A percentile compares a stretch with the other conserved stretches of the same genome.
Evolutionary conservation across 768 basidiomycete genomes (phyloP).

Genomic region (Trametes cinnabarina): DNA sequence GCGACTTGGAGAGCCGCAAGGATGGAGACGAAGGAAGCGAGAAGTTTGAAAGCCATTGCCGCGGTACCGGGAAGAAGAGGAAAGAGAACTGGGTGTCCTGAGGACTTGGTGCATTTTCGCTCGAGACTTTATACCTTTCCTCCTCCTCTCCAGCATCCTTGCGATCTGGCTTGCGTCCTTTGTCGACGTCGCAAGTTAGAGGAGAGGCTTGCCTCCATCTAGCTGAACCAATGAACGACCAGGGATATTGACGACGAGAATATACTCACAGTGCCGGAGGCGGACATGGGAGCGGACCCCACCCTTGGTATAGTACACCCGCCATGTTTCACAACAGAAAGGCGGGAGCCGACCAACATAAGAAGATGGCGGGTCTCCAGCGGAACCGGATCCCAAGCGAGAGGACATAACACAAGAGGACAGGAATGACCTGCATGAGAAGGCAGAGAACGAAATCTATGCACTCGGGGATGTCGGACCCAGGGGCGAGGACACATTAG

Average conservation of each 20-base stretch:
- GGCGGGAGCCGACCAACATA: conserved; percentile 3
- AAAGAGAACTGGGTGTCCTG: conserved; percentile 13
- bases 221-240: neutral
- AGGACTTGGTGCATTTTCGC: neutral
- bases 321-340: neutral
- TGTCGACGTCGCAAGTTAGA: neutral
- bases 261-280: neutral
- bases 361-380: neutral
- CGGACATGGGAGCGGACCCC: conserved; percentile 6
- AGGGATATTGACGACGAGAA: conserved; percentile 1
- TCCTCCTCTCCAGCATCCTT: neutral
- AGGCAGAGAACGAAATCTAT: neutral
- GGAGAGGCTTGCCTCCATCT: neutral
- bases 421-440: neutral
- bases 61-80: neutral
- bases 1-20: conserved; percentile 13
- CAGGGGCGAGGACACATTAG: neutral
- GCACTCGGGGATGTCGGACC: neutral
- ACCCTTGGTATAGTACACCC: neutral
- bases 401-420: neutral
- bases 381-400: neutral
- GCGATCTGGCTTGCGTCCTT: neutral
- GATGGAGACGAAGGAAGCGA: conserved; percentile 8
- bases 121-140: conserved; percentile 6
- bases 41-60: conserved; percentile 11